Conservation (phyloP, 768 basidiomycete species). For the Suillus hirtellus region DNA sequence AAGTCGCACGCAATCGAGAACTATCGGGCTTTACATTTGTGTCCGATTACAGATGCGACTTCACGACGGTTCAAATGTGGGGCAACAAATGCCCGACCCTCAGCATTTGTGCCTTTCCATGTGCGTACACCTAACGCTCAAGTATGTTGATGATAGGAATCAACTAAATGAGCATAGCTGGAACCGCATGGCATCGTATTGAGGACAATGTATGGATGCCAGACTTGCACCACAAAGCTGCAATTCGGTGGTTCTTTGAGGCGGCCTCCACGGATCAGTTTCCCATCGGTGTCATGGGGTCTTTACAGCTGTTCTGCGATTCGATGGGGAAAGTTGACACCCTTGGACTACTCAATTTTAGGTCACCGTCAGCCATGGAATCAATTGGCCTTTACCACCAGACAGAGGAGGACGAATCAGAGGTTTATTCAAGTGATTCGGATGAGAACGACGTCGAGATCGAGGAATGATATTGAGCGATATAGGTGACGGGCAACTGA, state of each 20-base stretch:
- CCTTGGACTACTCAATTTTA: constrained; percentile 6
- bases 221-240: constrained; percentile 7
- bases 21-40: not conserved
- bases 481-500: not conserved
- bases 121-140: constrained; percentile 8
- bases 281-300: not conserved
- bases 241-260: constrained; percentile 5
- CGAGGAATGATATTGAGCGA: not conserved
- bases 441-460: constrained; percentile 5
- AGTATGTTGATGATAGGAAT: not conserved
- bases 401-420: constrained; percentile 4
- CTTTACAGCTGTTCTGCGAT: not conserved
- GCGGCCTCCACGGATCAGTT: not conserved
- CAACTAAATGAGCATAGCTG: constrained; percentile 6
- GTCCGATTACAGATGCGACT: constrained; percentile 4
- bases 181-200: constrained; percentile 13
- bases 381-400: not conserved
- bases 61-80: constrained; percentile 5
- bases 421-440: not conserved
- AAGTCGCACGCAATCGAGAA: not conserved
- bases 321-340: not conserved
- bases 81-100: constrained; percentile 10
- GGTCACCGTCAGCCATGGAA: constrained; percentile 1
- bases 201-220: constrained; percentile 12
- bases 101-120: constrained; percentile 7